Evolutionary conservation across 1,139 yeast species (phyloP), one percentile per base, ranked within the genome.

Genomic region (Magnusiomyces sp.): DNA sequence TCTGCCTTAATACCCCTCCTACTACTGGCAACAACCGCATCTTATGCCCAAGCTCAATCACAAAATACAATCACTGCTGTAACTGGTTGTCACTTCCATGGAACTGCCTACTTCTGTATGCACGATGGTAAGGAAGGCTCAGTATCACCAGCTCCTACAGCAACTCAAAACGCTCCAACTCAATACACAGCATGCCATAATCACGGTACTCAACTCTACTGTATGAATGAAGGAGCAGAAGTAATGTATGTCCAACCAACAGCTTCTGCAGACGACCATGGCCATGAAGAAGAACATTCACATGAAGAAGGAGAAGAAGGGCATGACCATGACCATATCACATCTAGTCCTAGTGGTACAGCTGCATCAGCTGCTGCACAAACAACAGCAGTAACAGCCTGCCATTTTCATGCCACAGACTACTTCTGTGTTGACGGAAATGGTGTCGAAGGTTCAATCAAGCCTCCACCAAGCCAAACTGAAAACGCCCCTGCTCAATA

Each of bases 401-500:
- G 72, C 50, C 71, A 69, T 49, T 59, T 62, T 46, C 71, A 68
- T 51, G 70, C 62, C 2, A 40, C 58, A 2, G 55, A 53, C 3
- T 64, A 60, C 38, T 59, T 53, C 42, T 69, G 72, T 54, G 31
- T 62, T 2, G 64, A 66, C 45, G 61, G 59, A 1, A 43, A 58
- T 11, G 71, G 71, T 3, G 53, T 42, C 19, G 71, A 68, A 52
- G 72, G 72, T 5, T 50, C 50, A 2, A 61, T 69, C 13, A 46
- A 54, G 3, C 72, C 72, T 3, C 60, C 66, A 1, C 70, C 70
- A 11, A 57, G 62, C 2, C 53, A 56, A 27, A 53, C 58, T 5
- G 54, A 45, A 6, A 50, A 53, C 23, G 62, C 65, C 0, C 67
- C 67, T 4, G 33, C 54, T 20, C 58, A 58, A 40, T 68, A 64